Evolutionary conservation across 148 eudicot species (phyloP).

Genomic region (Camellia sinensis): DNA sequence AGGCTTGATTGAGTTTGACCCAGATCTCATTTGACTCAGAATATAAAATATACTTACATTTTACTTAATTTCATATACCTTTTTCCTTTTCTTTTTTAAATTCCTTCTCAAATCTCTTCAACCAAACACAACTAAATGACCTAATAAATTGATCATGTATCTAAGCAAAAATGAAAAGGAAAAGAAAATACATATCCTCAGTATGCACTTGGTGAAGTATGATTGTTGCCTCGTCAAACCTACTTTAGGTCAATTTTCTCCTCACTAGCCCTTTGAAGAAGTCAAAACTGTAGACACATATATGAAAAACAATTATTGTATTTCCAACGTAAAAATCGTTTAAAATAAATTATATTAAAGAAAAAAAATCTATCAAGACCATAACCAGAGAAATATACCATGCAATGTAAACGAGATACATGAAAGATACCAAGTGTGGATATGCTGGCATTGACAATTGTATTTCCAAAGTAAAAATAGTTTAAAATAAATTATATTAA

Average conservation of each 20-base stretch:
- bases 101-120: too few species aligned
- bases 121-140: too few species aligned
- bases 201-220: background rate
- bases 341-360: too few species aligned
- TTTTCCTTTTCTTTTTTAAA: too few species aligned
- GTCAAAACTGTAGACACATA: slow-evolving; percentile 66
- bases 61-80: too few species aligned
- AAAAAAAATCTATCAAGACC: background rate
- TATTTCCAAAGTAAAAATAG: background rate
- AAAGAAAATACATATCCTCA: background rate
- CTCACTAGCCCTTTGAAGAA: slow-evolving; percentile 87
- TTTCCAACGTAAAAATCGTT: background rate
- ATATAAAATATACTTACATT: too few species aligned
- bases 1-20: background rate
- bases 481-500: too few species aligned
- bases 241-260: slow-evolving; percentile 58
- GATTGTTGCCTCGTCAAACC: background rate
- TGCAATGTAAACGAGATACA: too few species aligned
- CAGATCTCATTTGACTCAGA: slow-evolving; percentile 4
- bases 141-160: background rate
- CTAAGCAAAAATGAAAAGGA: background rate
- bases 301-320: background rate
- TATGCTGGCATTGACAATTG: too few species aligned
- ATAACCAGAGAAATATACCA: background rate
- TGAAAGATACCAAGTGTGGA: too few species aligned